Evolutionary conservation across 2,329 filamentous ascomycete species (phyloP).

Genomic region (Cladosporium cucumerinum): DNA sequence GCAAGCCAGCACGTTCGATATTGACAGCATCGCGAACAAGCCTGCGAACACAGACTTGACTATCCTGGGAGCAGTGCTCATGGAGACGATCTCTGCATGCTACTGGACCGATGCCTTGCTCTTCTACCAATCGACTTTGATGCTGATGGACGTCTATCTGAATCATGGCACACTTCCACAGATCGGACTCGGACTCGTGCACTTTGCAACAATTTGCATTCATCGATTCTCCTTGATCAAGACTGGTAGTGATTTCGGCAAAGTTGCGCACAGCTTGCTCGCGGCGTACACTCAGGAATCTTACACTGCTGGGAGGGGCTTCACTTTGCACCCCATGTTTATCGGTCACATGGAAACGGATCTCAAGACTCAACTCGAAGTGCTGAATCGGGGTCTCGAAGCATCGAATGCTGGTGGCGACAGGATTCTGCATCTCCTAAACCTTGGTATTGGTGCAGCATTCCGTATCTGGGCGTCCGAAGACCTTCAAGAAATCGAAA

Average conservation of each 20-base stretch:
- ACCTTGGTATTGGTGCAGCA: slow-evolving; percentile 64
- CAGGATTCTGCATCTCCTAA: slow-evolving; percentile 67
- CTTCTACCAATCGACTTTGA: slow-evolving; percentile 69
- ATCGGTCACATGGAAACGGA: slow-evolving; percentile 66
- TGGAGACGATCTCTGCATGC: slow-evolving; percentile 66
- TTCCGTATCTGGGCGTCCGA: slow-evolving; percentile 68
- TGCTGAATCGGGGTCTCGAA: slow-evolving; percentile 65
- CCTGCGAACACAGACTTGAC: slow-evolving; percentile 54
- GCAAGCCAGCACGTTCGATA: slow-evolving; percentile 19
- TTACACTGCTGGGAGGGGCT: slow-evolving; percentile 65
- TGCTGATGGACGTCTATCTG: slow-evolving; percentile 65
- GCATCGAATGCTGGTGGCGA: slow-evolving; percentile 66
- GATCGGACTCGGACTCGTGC: slow-evolving; percentile 64
- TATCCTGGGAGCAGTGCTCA: slow-evolving; percentile 66
- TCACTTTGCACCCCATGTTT: slow-evolving; percentile 67
- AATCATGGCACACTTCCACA: slow-evolving; percentile 64
- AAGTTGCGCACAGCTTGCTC: slow-evolving; percentile 61
- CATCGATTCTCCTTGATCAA: slow-evolving; percentile 68
- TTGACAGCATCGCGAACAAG: slow-evolving; percentile 33
- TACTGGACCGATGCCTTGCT: slow-evolving; percentile 70
- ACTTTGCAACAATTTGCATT: slow-evolving; percentile 65
- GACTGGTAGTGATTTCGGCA: slow-evolving; percentile 63
- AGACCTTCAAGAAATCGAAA: slow-evolving; percentile 66
- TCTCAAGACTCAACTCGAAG: slow-evolving; percentile 55
- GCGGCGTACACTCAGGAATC: slow-evolving; percentile 58